phyloP scores from a whole-genome alignment of 305 asterid genomes.

The Ajuga reptans region DNA sequence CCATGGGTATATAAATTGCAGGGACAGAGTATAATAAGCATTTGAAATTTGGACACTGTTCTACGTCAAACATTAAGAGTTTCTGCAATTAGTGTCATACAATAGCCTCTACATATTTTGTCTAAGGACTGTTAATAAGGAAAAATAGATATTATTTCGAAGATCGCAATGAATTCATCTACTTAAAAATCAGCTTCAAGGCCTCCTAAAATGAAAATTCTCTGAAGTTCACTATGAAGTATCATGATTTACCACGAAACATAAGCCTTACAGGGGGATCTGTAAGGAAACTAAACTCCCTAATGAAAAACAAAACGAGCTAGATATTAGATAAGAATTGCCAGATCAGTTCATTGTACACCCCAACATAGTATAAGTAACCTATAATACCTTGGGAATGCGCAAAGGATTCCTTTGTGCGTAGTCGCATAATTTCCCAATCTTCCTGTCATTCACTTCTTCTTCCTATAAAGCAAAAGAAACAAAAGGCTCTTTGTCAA shows the following conservation, averaged over 20 bases:
- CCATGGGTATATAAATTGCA: neutral
- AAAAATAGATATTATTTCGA: neutral
- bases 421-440: constrained; percentile 90
- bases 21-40: neutral
- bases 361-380: constrained; percentile 6
- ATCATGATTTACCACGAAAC: neutral
- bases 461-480: constrained; percentile 53
- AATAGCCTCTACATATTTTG: neutral
- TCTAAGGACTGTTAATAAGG: neutral
- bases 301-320: neutral
- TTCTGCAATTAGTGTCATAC: neutral
- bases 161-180: neutral
- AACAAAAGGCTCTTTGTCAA: constrained; percentile 15
- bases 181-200: neutral
- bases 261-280: neutral
- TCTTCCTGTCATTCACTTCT: constrained; percentile 88
- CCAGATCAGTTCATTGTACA: neutral
- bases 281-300: neutral
- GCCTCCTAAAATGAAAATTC: neutral
- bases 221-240: neutral
- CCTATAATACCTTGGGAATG: constrained; percentile 73
- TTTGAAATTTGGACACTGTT: neutral
- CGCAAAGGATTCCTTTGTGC: constrained; percentile 91
- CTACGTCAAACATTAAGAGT: neutral
- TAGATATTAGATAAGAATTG: neutral